phyloP scores from a whole-genome alignment of 1,139 yeast genomes.

The Hansenula sp. region DNA sequence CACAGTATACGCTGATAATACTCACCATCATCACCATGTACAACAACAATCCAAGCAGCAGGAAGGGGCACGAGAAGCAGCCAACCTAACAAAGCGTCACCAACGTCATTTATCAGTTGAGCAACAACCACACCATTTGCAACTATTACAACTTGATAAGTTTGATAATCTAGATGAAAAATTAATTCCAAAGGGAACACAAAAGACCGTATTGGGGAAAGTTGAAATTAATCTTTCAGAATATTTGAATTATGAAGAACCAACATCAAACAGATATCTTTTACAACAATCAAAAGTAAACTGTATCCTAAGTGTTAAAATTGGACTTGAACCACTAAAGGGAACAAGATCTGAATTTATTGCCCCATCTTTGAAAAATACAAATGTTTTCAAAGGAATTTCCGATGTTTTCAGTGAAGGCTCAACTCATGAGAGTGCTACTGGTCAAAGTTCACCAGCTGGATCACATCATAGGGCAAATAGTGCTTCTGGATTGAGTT shows the following conservation, averaged over 20 bases:
- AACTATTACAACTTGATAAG: background rate
- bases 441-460: background rate
- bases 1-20: conserved; percentile 31
- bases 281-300: conserved; percentile 79
- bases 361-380: conserved; percentile 20
- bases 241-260: conserved; percentile 54
- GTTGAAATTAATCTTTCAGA: conserved; percentile 70
- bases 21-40: conserved; percentile 3
- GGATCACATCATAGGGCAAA: conserved; percentile 3
- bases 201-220: conserved; percentile 54
- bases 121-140: too few relatives aligned
- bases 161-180: conserved; percentile 2
- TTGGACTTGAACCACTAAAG: conserved; percentile 40
- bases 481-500: conserved; percentile 3
- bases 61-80: conserved; percentile 2
- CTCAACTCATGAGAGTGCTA: background rate
- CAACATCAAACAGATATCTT: conserved; percentile 57
- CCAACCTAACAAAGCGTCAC: background rate
- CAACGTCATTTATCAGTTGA: too few relatives aligned
- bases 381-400: conserved; percentile 16
- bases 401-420: conserved; percentile 15
- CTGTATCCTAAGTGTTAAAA: conserved; percentile 57
- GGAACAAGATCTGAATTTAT: conserved; percentile 34
- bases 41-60: background rate
- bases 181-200: conserved; percentile 14